Conservation (phyloP, 192 early-diverging fungal species). For the Entomortierella chlamydospora region DNA sequence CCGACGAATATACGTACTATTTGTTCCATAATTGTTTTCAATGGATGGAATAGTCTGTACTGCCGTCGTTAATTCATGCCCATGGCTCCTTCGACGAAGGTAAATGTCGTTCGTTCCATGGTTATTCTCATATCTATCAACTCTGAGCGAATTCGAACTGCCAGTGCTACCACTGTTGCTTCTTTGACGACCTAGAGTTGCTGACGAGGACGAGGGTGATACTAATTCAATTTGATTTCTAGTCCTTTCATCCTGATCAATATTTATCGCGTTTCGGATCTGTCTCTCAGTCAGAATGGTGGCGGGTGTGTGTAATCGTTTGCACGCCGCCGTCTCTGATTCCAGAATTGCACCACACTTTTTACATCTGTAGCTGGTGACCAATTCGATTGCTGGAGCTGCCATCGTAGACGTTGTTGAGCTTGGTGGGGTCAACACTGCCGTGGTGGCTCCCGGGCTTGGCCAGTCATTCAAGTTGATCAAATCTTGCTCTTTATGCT, state of each 20-base stretch:
- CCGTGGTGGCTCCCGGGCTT: background rate
- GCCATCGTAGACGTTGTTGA: background rate
- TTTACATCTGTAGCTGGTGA: constrained; percentile 13
- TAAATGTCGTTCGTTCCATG: background rate
- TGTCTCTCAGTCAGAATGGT: constrained; percentile 7
- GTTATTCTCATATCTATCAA: too few species aligned
- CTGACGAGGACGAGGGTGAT: background rate
- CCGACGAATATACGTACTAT: constrained; percentile 23
- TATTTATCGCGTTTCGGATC: background rate
- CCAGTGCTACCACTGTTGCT: background rate
- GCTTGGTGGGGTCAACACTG: background rate
- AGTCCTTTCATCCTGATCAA: constrained; percentile 7
- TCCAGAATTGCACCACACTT: constrained; percentile 25
- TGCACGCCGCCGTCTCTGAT: constrained; percentile 36
- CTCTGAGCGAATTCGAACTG: background rate
- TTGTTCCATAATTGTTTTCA: constrained; percentile 31
- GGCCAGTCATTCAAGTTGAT: constrained; percentile 2
- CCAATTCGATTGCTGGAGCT: constrained; percentile 12
- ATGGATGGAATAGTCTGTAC: background rate
- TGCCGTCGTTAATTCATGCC: background rate
- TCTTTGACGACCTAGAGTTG: background rate
- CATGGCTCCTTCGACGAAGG: too few species aligned
- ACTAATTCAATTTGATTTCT: background rate
- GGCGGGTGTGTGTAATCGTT: constrained; percentile 9
- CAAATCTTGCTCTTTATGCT: constrained; percentile 1